Percentiles rank a stretch among this genome's conserved stretches.
phyloP scores from a whole-genome alignment of 352 stramenopile species.

The Globisporangium spinosum region DNA sequence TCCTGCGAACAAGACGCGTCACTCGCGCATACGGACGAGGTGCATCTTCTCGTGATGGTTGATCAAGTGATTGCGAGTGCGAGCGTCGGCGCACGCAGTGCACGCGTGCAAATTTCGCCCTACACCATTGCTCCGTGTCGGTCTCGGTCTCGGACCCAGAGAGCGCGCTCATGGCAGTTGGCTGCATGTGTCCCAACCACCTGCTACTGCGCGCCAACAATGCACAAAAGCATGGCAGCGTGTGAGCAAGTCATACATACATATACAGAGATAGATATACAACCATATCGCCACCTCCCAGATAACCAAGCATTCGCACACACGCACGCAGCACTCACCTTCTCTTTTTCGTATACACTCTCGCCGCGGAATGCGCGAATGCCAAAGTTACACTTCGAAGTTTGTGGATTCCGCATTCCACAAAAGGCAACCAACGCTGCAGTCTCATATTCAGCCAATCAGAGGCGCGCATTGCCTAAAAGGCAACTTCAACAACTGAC shows the following conservation, averaged over 20 bases:
- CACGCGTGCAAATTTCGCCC: not conserved
- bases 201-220: not conserved
- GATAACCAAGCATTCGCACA: not conserved
- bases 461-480: constrained; percentile 1
- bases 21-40: constrained; percentile 1
- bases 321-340: not conserved
- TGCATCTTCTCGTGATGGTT: not conserved
- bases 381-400: not conserved
- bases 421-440: not conserved
- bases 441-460: not conserved
- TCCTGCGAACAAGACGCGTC: constrained; percentile 11
- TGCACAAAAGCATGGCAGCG: not conserved
- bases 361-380: not conserved
- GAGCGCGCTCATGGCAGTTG: not conserved
- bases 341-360: not conserved
- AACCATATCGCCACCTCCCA: not conserved
- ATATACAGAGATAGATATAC: not conserved
- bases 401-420: not conserved
- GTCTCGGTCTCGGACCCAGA: constrained; percentile 6
- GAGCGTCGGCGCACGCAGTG: not conserved
- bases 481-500: constrained; percentile 3
- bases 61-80: not conserved
- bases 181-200: not conserved
- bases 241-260: not conserved
- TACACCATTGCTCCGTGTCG: not conserved